Conservation (phyloP, 306 rosid species). For the Acacia crassicarpa region DNA sequence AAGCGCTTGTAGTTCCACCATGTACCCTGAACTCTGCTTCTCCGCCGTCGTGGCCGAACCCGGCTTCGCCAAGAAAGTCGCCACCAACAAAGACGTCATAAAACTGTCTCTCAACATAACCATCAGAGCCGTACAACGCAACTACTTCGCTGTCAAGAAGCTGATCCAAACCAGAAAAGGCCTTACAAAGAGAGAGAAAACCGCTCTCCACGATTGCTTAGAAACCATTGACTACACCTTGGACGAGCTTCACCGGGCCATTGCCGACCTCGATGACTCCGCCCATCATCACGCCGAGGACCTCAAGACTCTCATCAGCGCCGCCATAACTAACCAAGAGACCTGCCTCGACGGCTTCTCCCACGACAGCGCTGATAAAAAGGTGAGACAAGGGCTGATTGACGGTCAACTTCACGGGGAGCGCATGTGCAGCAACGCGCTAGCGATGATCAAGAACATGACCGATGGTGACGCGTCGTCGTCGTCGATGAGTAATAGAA, state of each 20-base stretch:
- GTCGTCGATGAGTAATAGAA: constrained; percentile 3
- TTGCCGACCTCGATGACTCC: constrained; percentile 47
- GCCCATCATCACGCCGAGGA: constrained; percentile 54
- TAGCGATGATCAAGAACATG: constrained; percentile 83
- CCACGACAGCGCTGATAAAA: constrained; percentile 50
- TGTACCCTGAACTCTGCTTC: constrained; percentile 74
- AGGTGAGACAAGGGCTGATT: constrained; percentile 41
- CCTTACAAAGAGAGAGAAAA: constrained; percentile 54
- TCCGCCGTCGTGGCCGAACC: constrained; percentile 51
- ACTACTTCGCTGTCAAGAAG: constrained; percentile 44
- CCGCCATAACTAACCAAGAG: constrained; percentile 87
- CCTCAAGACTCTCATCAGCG: constrained; percentile 64
- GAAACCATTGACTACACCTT: constrained; percentile 68
- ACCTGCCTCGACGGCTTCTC: constrained; percentile 92
- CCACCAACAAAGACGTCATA: constrained; percentile 53
- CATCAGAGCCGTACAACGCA: constrained; percentile 44
- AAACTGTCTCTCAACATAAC: constrained; percentile 51
- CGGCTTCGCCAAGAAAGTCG: constrained; percentile 30
- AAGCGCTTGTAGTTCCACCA: constrained; percentile 60
- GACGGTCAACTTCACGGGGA: constrained; percentile 58
- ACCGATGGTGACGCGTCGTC: constrained; percentile 55
- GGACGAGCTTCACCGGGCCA: constrained; percentile 57
- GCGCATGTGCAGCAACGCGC: constrained; percentile 68
- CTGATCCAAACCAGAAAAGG: not conserved
- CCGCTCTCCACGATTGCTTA: constrained; percentile 72